Evolutionary conservation across 2,329 filamentous ascomycete genomes (phyloP), one percentile per base, ranked within the genome.

Genomic region (Lachnellula arida): DNA sequence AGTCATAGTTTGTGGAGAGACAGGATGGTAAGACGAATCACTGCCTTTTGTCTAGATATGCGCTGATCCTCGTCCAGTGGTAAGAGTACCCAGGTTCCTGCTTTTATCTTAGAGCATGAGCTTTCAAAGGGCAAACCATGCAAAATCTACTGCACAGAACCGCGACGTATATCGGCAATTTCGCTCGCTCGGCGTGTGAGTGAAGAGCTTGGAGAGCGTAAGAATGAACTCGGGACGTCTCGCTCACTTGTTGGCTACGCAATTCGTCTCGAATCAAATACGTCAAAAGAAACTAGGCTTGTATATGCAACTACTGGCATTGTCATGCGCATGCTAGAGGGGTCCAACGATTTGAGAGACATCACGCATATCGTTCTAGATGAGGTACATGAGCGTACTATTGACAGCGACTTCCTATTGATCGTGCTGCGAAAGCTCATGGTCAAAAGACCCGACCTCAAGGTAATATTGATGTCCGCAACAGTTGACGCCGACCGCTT

Each of bases 311-410:
- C 88, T 2, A 88, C 84, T 5, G 84, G 94, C 75, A 96, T 99
- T 56, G 91, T 99, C n/a, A 89, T 99, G 78, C 86, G 94, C 28
- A 97, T 99, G 93, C 79, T 99, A 14, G 94, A 99, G 71, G 87
- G 87, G 8, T 89, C 90, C 0, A 88, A 91, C 61, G 88, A 95
- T 54, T 81, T 99, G 44, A 82, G 85, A 55, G 93, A 97, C 61
- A 86, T 99, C 51, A 96, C 93, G 0, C 94, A 97, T 74, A 76
- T 99, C 57, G 85, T 99, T 46, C 85, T 99, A n/a, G 94, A 99
- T 68, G 94, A 99, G 73, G 93, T 97, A 2, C 94, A 99, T 68
- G 94, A 99, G 71, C 85, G 93, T 59, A 89, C 91, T 12, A 97
- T 99, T 64, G 94, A 99, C 69, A 96, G 92, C 55, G 94, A 99